Conservation (phyloP, 2,329 filamentous ascomycete species). For the Microcyclosporella mali region DNA sequence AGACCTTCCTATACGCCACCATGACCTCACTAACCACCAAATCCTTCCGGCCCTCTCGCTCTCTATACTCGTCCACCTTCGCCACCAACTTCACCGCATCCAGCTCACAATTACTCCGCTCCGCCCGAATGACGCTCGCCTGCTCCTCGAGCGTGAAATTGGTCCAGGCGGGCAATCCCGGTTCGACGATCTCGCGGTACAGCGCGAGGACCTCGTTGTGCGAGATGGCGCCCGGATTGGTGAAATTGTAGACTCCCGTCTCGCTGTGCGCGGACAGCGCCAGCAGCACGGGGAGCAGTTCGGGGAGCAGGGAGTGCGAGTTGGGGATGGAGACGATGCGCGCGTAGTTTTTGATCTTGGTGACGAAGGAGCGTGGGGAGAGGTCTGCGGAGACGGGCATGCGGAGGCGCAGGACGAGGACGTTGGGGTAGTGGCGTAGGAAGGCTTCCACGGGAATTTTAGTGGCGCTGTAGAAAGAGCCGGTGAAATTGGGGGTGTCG, state of each 20-base stretch:
- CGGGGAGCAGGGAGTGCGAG: constrained; percentile 60
- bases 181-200: constrained; percentile 59
- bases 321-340: constrained; percentile 62
- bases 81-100: constrained; percentile 56
- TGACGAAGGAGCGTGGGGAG: constrained; percentile 61
- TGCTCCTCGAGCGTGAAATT: constrained; percentile 64
- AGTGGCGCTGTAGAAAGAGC: constrained; percentile 63
- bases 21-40: constrained; percentile 57
- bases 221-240: constrained; percentile 64
- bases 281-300: constrained; percentile 57
- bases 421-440: constrained; percentile 57
- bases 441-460: constrained; percentile 61
- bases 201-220: constrained; percentile 61
- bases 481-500: constrained; percentile 58
- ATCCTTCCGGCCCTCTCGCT: constrained; percentile 24
- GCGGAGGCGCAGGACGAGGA: constrained; percentile 58
- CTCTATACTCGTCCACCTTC: constrained; percentile 53
- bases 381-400: constrained; percentile 66
- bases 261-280: constrained; percentile 56
- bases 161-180: constrained; percentile 52
- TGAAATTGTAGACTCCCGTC: constrained; percentile 63
- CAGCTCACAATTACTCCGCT: constrained; percentile 58
- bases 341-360: constrained; percentile 61
- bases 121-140: constrained; percentile 61
- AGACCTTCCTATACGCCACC: constrained; percentile 56